Percentiles rank a stretch among this genome's conserved stretches.
These are phyloP conservation scores for Trametes cingulata DNA, from an alignment of 768 basidiomycete genomes.

Conservation along the genomic window DNA sequence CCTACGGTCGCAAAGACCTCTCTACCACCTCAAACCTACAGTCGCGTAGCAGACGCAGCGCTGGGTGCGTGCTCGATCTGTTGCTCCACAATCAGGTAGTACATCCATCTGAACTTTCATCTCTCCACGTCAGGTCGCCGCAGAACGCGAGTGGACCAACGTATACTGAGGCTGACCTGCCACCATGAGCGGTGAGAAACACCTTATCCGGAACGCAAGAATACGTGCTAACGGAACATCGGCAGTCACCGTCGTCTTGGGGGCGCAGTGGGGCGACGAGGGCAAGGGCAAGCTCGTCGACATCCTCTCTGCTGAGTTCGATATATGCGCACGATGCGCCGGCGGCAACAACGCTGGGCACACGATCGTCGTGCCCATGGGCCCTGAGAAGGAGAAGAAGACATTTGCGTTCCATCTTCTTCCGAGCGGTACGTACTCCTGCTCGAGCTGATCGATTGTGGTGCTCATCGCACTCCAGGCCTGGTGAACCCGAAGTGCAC, in stretches of 20 bases:
- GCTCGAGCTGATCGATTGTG: neutral
- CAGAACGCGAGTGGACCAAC: too few species aligned
- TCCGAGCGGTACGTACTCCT: constrained; percentile 73
- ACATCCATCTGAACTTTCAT: neutral
- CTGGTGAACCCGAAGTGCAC: constrained; percentile 84
- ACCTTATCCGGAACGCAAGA: too few species aligned
- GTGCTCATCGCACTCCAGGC: constrained; percentile 36
- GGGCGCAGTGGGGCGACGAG: constrained; percentile 92
- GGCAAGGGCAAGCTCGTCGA: constrained; percentile 97
- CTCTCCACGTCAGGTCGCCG: neutral
- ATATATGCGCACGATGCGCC: constrained; percentile 94
- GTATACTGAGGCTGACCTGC: neutral
- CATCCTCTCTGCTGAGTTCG: constrained; percentile 85
- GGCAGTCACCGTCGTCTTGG: constrained; percentile 73
- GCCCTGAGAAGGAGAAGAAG: constrained; percentile 68
- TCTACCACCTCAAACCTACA: neutral
- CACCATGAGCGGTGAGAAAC: constrained; percentile 7
- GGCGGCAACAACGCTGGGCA: constrained; percentile 99
- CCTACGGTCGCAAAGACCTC: too few species aligned
- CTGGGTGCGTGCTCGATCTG: neutral
- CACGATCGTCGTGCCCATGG: constrained; percentile 85
- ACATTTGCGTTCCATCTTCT: constrained; percentile 95
- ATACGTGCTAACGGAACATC: too few species aligned
- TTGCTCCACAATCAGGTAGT: constrained; percentile 1
- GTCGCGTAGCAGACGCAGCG: neutral